Evolutionary conservation across 305 asterid genomes (phyloP), one percentile per base, ranked within the genome.

Genomic region (Plantago lanceolata): DNA sequence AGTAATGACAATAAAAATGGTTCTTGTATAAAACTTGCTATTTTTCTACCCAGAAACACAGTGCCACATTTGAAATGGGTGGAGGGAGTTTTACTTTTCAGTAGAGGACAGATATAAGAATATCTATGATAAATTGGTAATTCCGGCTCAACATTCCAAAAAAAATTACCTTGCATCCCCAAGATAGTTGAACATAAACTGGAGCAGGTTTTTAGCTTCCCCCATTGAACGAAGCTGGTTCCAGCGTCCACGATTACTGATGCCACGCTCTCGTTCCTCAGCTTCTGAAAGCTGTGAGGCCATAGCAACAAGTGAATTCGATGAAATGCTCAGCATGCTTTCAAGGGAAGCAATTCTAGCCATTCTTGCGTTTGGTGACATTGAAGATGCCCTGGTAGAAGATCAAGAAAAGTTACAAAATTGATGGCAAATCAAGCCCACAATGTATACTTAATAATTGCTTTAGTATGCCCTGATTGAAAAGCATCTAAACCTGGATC

Each of bases 271-370:
- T 50, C 99, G 75, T 72, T 94, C 99, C 84, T 94, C 99, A 48
- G 99, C 99, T 78, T 94, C 99, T 35, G 99, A 94, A 66, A 94
- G 94, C 75, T 90, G 99, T 63, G 99, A 94, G 71, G 97, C 97
- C 99, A 94, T 94, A 40, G 99, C 76, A 64, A 94, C 99, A 29
- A 90, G 87, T 31, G 99, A 90, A 79, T 88, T 90, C 31, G 99
- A 94, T 61, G 99, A 84, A 65, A 94, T 83, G 78, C 85, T 83
- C 57, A 94, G 75, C 99, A 94, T 94, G 82, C 85, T 90, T 73
- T 94, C 99, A 19, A 94, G 97, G 62, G 97, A 88, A 76, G 91
- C 82, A 48, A 90, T 94, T 81, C 99, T 81, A 11, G 99, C 84
- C 86, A 76, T 86, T 79, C 97, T 86, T 69, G 96, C 95, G 68